These are phyloP conservation scores for Haberlea rhodopensis DNA, from an alignment of 257 asterid species.

Conservation along the genomic window DNA sequence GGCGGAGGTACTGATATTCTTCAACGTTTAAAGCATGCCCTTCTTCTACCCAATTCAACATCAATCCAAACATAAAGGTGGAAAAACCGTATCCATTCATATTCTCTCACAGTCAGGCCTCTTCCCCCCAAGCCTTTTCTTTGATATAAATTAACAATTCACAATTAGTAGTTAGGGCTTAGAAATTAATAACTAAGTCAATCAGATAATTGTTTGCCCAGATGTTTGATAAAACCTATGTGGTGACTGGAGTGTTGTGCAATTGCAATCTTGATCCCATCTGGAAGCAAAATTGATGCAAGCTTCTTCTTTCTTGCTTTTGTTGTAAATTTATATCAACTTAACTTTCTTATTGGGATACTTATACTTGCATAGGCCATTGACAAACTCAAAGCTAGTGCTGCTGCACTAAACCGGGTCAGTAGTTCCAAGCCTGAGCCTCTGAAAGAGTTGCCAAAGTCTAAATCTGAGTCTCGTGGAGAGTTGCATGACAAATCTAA, in stretches of 20 bases:
- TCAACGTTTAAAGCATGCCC: too few species aligned
- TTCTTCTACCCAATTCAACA: background rate
- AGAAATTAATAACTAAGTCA: too few species aligned
- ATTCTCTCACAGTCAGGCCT: too few species aligned
- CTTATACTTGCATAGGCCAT: constrained; percentile 56
- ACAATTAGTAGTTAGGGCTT: too few species aligned
- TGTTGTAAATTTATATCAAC: constrained; percentile 6
- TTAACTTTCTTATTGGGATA: constrained; percentile 14
- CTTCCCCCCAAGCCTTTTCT: too few species aligned
- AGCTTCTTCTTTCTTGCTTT: background rate
- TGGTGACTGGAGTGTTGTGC: background rate
- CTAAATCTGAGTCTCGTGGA: constrained; percentile 37
- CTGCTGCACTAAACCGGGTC: constrained; percentile 52
- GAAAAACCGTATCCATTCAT: background rate
- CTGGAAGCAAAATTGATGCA: constrained; percentile 9
- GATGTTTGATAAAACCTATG: background rate
- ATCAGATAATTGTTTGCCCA: too few species aligned
- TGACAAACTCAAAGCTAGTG: constrained; percentile 65
- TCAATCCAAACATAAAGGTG: background rate
- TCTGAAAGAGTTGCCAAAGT: constrained; percentile 49
- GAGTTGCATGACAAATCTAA: constrained; percentile 41
- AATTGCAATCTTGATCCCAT: background rate
- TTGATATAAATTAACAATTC: too few species aligned
- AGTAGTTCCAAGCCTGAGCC: constrained; percentile 36
- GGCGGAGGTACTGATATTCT: background rate